Evolutionary conservation across 768 basidiomycete genomes (phyloP).

Genomic region (Boletus vinaceobasis): DNA sequence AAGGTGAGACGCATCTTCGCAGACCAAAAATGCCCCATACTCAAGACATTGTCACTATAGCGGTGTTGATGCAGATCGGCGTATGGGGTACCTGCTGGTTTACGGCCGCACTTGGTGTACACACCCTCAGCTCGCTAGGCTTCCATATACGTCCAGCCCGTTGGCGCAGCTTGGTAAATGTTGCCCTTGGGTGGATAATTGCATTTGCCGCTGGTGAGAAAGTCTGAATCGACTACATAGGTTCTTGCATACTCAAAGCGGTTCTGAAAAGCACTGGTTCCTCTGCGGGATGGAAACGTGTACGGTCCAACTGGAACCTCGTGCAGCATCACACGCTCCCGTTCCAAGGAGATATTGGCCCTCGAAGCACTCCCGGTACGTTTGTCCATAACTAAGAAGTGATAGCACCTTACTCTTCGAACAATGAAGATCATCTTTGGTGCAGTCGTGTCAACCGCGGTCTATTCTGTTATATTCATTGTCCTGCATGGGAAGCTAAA

Average conservation of each 20-base stretch:
- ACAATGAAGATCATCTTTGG: slow-evolving; percentile 52
- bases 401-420: slow-evolving; percentile 1
- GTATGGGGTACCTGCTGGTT: slow-evolving; percentile 63
- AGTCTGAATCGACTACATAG: not conserved
- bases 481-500: slow-evolving; percentile 55
- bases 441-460: slow-evolving; percentile 49
- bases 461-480: slow-evolving; percentile 62
- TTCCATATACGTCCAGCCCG: slow-evolving; percentile 51
- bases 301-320: slow-evolving; percentile 53
- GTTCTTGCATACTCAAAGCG: not conserved
- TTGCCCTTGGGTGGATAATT: slow-evolving; percentile 52
- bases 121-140: slow-evolving; percentile 66
- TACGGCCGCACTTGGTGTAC: slow-evolving; percentile 58
- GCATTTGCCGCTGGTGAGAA: slow-evolving; percentile 49
- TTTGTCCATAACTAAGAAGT: not conserved
- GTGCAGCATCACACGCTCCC: slow-evolving; percentile 48
- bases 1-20: slow-evolving; percentile 45
- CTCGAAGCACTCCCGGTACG: slow-evolving; percentile 64
- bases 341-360: slow-evolving; percentile 43
- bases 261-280: slow-evolving; percentile 34
- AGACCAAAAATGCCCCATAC: not conserved
- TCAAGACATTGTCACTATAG: slow-evolving; percentile 31
- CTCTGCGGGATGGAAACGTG: slow-evolving; percentile 35
- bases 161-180: slow-evolving; percentile 42
- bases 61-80: slow-evolving; percentile 56